phyloP scores from a whole-genome alignment of 768 basidiomycete genomes.

The Tephrocybe sp. region DNA sequence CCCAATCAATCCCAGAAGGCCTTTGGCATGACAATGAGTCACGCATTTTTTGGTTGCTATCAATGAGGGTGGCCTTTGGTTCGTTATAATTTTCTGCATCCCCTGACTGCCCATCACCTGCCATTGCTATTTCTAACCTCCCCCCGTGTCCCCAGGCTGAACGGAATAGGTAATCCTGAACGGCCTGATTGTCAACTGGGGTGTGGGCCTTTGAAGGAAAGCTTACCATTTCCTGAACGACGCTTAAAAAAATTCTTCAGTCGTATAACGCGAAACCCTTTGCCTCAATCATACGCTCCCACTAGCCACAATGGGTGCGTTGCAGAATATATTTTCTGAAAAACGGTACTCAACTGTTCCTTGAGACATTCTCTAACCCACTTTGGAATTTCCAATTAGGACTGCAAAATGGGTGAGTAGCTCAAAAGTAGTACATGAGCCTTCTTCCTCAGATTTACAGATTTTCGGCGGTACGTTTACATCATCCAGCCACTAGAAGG shows the following conservation, averaged over 20 bases:
- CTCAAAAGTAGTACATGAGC: slow-evolving; percentile 56
- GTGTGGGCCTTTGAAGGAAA: slow-evolving; percentile 25
- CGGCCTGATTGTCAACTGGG: slow-evolving; percentile 37
- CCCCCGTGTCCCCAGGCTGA: slow-evolving; percentile 38
- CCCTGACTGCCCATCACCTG: slow-evolving; percentile 12
- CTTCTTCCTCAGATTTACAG: slow-evolving; percentile 35
- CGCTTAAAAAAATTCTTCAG: slow-evolving; percentile 24
- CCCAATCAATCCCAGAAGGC: slow-evolving; percentile 60
- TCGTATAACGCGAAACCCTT: slow-evolving; percentile 61
- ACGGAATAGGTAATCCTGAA: slow-evolving; percentile 40
- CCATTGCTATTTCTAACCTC: slow-evolving; percentile 2
- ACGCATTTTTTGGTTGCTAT: slow-evolving; percentile 84
- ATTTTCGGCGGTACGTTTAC: slow-evolving; percentile 55
- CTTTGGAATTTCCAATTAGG: slow-evolving; percentile 91
- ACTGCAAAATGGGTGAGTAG: slow-evolving; percentile 83
- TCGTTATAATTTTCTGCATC: slow-evolving; percentile 29
- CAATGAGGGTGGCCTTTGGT: slow-evolving; percentile 72
- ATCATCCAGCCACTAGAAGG: slow-evolving; percentile 73
- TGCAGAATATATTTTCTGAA: slow-evolving; percentile 95
- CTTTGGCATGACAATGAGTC: slow-evolving; percentile 80
- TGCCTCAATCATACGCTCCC: slow-evolving; percentile 60
- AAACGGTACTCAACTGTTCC: slow-evolving; percentile 79
- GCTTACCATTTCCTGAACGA: too few species aligned
- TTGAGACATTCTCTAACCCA: slow-evolving; percentile 67
- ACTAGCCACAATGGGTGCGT: slow-evolving; percentile 82